These are phyloP conservation scores for Xylaria hypoxylon DNA, from an alignment of 2,329 filamentous ascomycete species.

Conservation along the genomic window DNA sequence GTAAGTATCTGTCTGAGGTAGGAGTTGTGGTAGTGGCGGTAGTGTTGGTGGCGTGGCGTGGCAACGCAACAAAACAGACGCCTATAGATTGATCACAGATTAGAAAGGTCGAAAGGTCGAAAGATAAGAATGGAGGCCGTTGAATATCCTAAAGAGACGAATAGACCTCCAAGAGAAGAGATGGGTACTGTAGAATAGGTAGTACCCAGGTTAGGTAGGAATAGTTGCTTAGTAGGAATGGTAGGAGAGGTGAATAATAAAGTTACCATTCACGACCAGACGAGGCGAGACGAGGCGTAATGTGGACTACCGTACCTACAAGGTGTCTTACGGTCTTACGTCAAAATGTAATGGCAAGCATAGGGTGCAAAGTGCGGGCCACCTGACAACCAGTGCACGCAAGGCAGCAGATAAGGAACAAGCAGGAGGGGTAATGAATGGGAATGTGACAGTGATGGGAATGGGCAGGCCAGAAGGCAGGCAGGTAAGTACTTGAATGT, in stretches of 20 bases:
- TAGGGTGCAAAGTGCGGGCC: constrained; percentile 21
- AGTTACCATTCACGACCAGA: no score
- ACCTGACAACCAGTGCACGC: constrained; percentile 30
- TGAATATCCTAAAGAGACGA: not conserved
- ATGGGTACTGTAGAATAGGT: not conserved
- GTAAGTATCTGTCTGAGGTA: not conserved
- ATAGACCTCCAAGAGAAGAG: no score
- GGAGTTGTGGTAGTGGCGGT: not conserved
- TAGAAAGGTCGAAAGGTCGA: not conserved
- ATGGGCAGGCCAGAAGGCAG: no score
- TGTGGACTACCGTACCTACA: not conserved
- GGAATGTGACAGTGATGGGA: no score
- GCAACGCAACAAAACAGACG: no score
- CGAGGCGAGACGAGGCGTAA: no score
- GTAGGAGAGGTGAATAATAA: not conserved
- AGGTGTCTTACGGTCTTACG: constrained; percentile 29
- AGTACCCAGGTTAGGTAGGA: no score
- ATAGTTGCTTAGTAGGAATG: not conserved
- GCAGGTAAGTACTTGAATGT: no score
- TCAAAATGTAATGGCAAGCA: constrained; percentile 22
- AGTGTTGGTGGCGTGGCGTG: not conserved
- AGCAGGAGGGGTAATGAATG: constrained; percentile 32
- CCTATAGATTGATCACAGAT: not conserved
- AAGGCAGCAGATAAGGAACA: constrained; percentile 35
- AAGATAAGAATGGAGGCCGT: not conserved